Evolutionary conservation across 2,329 filamentous ascomycete genomes (phyloP).

Genomic region (Penicillium capsulatum): DNA sequence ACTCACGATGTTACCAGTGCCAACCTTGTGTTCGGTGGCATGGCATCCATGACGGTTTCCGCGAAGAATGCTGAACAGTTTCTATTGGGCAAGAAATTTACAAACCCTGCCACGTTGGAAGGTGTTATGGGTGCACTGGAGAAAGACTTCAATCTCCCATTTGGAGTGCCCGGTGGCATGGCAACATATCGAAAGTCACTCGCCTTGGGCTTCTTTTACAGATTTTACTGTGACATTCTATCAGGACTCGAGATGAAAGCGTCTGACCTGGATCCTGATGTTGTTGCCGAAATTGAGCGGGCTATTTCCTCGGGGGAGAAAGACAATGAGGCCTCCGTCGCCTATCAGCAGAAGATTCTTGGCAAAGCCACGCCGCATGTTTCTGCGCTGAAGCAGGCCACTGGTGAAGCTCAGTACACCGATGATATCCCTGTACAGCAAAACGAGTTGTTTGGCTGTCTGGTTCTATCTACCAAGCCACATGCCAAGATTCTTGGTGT

Average conservation of each 20-base stretch:
- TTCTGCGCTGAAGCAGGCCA: conserved; percentile 87
- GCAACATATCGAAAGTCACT: conserved; percentile 90
- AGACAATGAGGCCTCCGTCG: conserved; percentile 68
- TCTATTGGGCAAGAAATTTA: conserved; percentile 72
- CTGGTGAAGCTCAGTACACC: conserved; percentile 91
- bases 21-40: conserved; percentile 86
- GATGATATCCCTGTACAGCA: conserved; percentile 85
- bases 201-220: conserved; percentile 91
- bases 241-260: conserved; percentile 50
- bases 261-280: conserved; percentile 63
- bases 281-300: conserved; percentile 78
- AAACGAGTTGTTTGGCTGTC: conserved; percentile 83
- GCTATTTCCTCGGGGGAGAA: conserved; percentile 75
- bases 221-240: conserved; percentile 89
- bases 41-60: conserved; percentile 87
- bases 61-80: conserved; percentile 74
- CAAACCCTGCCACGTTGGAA: conserved; percentile 78
- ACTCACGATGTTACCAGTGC: conserved; percentile 66
- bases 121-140: conserved; percentile 87
- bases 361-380: conserved; percentile 85
- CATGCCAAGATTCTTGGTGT: conserved; percentile 80
- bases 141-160: conserved; percentile 79
- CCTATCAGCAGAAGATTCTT: conserved; percentile 76
- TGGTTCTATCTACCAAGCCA: conserved; percentile 83
- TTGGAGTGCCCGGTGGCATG: conserved; percentile 94